phyloP scores from a whole-genome alignment of 768 basidiomycete species.

The Boletus pseudo-olivaceus region DNA sequence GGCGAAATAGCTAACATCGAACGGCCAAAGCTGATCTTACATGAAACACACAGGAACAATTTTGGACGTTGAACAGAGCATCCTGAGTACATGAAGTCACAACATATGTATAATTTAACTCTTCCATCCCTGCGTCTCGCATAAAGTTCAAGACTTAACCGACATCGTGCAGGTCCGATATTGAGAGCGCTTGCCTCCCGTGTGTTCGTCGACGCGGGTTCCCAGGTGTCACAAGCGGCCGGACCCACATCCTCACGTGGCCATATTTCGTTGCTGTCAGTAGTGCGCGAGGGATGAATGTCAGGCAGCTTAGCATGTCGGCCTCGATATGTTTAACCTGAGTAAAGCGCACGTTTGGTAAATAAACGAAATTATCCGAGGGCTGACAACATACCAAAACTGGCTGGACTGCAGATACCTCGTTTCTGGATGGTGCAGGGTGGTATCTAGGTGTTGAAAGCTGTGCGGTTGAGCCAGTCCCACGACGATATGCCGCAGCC shows the following conservation, averaged over 20 bases:
- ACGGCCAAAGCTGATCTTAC: not conserved
- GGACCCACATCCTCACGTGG: slow-evolving; percentile 79
- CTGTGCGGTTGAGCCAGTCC: slow-evolving; percentile 51
- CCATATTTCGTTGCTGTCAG: slow-evolving; percentile 78
- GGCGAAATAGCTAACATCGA: not conserved
- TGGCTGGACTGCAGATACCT: slow-evolving; percentile 87
- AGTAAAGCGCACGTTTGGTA: not conserved
- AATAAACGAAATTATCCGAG: not conserved
- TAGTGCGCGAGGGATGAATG: slow-evolving; percentile 74
- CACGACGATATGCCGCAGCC: slow-evolving; percentile 59
- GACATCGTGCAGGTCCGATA: slow-evolving; percentile 30
- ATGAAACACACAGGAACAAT: not conserved
- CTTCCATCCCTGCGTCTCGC: not conserved
- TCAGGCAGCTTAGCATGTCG: slow-evolving; percentile 71
- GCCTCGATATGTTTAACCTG: slow-evolving; percentile 81
- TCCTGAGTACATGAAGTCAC: not conserved
- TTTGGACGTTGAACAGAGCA: not conserved
- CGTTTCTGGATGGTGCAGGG: slow-evolving; percentile 85
- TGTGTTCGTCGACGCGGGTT: slow-evolving; percentile 27
- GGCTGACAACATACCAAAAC: slow-evolving; percentile 59
- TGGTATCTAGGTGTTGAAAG: slow-evolving; percentile 66
- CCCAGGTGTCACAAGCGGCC: slow-evolving; percentile 52
- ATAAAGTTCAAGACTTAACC: slow-evolving; percentile 6
- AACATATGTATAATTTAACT: slow-evolving; percentile 16
- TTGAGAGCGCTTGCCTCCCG: slow-evolving; percentile 28